Conservation (phyloP, 1,139 yeast species). For the Scheffersomyces quercinus region DNA sequence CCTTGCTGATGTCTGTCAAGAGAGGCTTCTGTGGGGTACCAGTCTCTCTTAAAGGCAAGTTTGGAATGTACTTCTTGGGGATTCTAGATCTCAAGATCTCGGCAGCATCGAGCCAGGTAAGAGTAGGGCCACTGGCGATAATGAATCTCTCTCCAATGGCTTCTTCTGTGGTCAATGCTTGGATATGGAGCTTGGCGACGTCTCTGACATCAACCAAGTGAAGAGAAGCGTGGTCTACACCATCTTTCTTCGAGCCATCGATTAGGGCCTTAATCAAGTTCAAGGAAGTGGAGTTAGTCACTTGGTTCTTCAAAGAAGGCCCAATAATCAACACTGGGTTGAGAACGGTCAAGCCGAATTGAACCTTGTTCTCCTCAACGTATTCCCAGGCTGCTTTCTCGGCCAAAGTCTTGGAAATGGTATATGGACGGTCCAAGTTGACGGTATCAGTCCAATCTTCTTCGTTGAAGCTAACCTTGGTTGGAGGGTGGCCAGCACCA, state of each 20-base stretch:
- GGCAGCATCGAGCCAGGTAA: slow-evolving; percentile 1
- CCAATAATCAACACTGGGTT: slow-evolving; percentile 1
- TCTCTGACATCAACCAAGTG: slow-evolving; percentile 8
- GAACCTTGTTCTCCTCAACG: slow-evolving; percentile 3
- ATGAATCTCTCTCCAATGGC: slow-evolving; percentile 2
- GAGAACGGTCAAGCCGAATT: neutral
- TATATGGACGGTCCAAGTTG: neutral
- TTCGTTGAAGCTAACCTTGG: neutral
- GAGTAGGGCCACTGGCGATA: neutral
- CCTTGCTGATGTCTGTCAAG: slow-evolving; percentile 3
- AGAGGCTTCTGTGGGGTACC: slow-evolving; percentile 6
- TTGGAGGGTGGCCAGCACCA: neutral
- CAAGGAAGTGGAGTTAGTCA: neutral
- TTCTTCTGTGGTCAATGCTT: slow-evolving; percentile 2
- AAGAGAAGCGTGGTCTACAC: neutral
- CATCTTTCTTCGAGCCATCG: neutral
- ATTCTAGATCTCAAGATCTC: neutral
- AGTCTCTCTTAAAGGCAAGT: slow-evolving; percentile 9
- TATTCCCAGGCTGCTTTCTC: slow-evolving; percentile 16
- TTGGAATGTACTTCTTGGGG: slow-evolving; percentile 1
- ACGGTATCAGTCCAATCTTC: neutral
- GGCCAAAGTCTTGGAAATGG: slow-evolving; percentile 10
- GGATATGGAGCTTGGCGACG: slow-evolving; percentile 6
- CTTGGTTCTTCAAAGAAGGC: slow-evolving; percentile 1
- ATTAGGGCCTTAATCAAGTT: neutral